Evolutionary conservation across 805 yeast genomes (phyloP).

Genomic region (Henningerozyma blattae): DNA sequence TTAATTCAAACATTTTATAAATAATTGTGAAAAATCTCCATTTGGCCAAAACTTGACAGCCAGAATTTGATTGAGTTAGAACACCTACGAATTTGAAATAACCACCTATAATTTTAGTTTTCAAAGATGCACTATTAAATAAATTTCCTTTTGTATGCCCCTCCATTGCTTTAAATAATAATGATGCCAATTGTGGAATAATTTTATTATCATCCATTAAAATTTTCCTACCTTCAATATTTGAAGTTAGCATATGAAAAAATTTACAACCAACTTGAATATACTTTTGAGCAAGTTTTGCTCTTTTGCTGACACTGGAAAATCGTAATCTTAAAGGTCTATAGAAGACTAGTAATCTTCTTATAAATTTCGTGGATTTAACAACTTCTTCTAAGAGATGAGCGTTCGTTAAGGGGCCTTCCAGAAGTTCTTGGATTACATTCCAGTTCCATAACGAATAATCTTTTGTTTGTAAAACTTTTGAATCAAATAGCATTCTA

Average conservation of each 20-base stretch:
- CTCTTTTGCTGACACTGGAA: conserved; percentile 35
- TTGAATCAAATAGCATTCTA: conserved; percentile 51
- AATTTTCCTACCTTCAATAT: conserved; percentile 54
- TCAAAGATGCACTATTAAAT: conserved; percentile 47
- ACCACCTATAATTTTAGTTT: conserved; percentile 57
- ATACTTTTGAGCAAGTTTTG: conserved; percentile 42
- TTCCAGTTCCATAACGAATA: conserved; percentile 85
- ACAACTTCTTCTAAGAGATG: conserved; percentile 65
- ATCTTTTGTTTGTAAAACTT: conserved; percentile 66
- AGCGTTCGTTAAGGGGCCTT: conserved; percentile 71
- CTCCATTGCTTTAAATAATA: conserved; percentile 39
- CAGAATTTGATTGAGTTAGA: conserved; percentile 45
- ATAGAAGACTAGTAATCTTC: conserved; percentile 73
- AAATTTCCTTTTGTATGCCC: conserved; percentile 46
- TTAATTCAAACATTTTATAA: conserved; percentile 51
- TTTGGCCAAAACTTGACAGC: conserved; percentile 57
- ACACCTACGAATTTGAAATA: conserved; percentile 73
- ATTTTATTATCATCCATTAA: conserved; percentile 57
- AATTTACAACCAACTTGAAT: conserved; percentile 67
- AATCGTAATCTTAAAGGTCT: conserved; percentile 87
- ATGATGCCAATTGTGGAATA: conserved; percentile 79
- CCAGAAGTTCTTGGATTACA: conserved; percentile 54
- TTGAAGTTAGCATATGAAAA: conserved; percentile 49
- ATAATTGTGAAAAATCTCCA: conserved; percentile 81
- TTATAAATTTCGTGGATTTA: conserved; percentile 73